These are phyloP conservation scores for Boletellus ananiceps DNA, from an alignment of 768 basidiomycete species.

Conservation along the genomic window DNA sequence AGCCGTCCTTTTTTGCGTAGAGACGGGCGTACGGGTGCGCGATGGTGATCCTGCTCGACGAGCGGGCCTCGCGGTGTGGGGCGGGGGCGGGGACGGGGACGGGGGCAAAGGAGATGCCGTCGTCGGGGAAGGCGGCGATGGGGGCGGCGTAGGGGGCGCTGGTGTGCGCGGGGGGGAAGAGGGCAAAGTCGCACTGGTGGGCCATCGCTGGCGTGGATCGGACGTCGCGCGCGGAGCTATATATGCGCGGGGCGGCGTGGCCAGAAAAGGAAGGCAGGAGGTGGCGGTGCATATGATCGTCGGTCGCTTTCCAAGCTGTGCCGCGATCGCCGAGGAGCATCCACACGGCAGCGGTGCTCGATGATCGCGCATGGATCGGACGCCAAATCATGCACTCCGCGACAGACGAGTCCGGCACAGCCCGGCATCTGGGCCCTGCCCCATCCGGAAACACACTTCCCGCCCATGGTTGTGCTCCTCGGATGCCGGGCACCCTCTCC, in stretches of 20 bases:
- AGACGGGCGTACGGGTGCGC: slow-evolving; percentile 68
- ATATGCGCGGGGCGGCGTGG: slow-evolving; percentile 9
- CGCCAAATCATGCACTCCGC: slow-evolving; percentile 20
- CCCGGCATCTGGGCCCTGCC: neutral
- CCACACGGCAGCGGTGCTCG: no score
- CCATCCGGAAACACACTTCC: neutral
- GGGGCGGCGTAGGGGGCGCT: slow-evolving; percentile 2
- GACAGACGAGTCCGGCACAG: neutral
- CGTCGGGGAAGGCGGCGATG: slow-evolving; percentile 19
- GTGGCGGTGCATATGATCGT: slow-evolving; percentile 18
- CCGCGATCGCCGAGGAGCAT: neutral
- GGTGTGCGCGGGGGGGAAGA: slow-evolving; percentile 10
- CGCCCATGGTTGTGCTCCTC: slow-evolving; percentile 15
- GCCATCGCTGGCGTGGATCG: slow-evolving; percentile 16
- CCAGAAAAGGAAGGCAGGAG: slow-evolving; percentile 12
- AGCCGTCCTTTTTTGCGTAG: slow-evolving; percentile 56
- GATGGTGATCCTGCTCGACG: slow-evolving; percentile 33
- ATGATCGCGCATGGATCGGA: slow-evolving; percentile 19
- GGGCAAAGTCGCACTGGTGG: slow-evolving; percentile 11
- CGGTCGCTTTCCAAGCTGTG: slow-evolving; percentile 1
- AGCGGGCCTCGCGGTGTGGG: slow-evolving; percentile 3
- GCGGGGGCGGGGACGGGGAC: slow-evolving; percentile 10
- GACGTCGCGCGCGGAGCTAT: slow-evolving; percentile 9
- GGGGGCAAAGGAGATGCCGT: slow-evolving; percentile 18
- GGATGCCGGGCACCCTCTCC: slow-evolving; percentile 10